Evolutionary conservation across 768 basidiomycete genomes (phyloP).

Genomic region (Leucocoprinus sp.): DNA sequence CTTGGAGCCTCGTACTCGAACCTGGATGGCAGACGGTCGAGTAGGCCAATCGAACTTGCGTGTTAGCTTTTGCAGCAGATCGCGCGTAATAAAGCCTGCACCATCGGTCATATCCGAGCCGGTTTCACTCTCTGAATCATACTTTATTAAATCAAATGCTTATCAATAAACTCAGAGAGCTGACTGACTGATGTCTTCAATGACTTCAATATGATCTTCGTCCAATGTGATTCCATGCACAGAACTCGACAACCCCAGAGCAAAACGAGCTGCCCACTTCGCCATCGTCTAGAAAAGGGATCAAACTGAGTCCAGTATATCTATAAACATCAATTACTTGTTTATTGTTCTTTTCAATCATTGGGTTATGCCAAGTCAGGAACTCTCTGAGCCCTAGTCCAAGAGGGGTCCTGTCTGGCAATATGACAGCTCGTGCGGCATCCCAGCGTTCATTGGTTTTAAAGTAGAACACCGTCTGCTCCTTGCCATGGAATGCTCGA

Average conservation of each 20-base stretch:
- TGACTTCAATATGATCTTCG: constrained; percentile 25
- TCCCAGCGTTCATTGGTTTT: constrained; percentile 40
- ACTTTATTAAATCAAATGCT: not conserved
- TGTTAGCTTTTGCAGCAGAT: constrained; percentile 26
- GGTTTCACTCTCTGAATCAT: constrained; percentile 17
- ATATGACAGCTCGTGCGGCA: constrained; percentile 10
- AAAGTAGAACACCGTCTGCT: constrained; percentile 45
- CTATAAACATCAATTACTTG: constrained; percentile 32
- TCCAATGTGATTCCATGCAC: constrained; percentile 43
- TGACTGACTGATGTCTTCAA: constrained; percentile 40
- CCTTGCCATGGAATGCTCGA: constrained; percentile 55
- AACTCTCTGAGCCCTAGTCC: constrained; percentile 38
- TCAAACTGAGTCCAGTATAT: not conserved
- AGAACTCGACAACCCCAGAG: constrained; percentile 57
- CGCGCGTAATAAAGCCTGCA: constrained; percentile 37
- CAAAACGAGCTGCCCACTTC: constrained; percentile 59
- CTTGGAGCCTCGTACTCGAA: constrained; percentile 40
- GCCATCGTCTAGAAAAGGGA: constrained; percentile 37
- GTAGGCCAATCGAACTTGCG: constrained; percentile 27
- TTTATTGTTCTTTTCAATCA: constrained; percentile 31
- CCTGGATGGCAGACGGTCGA: constrained; percentile 42
- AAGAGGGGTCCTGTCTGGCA: constrained; percentile 15
- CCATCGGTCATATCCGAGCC: constrained; percentile 50
- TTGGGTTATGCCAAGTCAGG: constrained; percentile 47
- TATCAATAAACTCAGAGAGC: constrained; percentile 11